phyloP scores from a whole-genome alignment of 441 rosid genomes.

The Arabidopsis hybrid region DNA sequence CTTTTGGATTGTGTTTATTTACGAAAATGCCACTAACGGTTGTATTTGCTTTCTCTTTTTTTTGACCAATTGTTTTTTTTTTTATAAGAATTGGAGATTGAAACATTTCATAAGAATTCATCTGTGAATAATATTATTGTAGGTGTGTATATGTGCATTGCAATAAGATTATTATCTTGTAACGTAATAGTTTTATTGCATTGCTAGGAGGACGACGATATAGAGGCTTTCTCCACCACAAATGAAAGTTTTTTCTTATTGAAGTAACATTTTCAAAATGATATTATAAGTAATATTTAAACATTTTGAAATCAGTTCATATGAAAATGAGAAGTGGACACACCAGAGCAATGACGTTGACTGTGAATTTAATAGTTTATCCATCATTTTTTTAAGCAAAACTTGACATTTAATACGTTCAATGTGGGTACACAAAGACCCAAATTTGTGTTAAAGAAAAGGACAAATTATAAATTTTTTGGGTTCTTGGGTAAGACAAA shows the following conservation, averaged over 20 bases:
- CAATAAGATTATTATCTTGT: not conserved
- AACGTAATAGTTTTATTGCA: not conserved
- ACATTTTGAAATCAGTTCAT: constrained; percentile 26
- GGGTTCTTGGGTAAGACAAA: constrained; percentile 38
- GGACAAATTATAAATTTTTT: constrained; percentile 35
- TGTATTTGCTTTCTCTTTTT: constrained; percentile 52
- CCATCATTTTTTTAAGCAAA: constrained; percentile 15
- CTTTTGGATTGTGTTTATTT: constrained; percentile 4
- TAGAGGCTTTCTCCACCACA: not conserved
- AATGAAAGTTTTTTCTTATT: not conserved
- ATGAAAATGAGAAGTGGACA: constrained; percentile 39
- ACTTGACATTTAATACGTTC: constrained; percentile 17
- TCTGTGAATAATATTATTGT: not conserved
- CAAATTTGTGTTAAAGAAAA: constrained; percentile 46
- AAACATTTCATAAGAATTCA: no score
- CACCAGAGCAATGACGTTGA: constrained; percentile 42
- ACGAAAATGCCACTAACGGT: constrained; percentile 71
- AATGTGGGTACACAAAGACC: constrained; percentile 40
- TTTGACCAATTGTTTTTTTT: not conserved
- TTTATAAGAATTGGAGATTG: no score
- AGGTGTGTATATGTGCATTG: not conserved
- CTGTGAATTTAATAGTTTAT: constrained; percentile 37
- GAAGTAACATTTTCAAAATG: constrained; percentile 31
- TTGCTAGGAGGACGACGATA: not conserved
- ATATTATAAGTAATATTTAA: not conserved